Conservation (phyloP, 495 filamentous ascomycete species). For the Talaromyces trachyspermus region DNA sequence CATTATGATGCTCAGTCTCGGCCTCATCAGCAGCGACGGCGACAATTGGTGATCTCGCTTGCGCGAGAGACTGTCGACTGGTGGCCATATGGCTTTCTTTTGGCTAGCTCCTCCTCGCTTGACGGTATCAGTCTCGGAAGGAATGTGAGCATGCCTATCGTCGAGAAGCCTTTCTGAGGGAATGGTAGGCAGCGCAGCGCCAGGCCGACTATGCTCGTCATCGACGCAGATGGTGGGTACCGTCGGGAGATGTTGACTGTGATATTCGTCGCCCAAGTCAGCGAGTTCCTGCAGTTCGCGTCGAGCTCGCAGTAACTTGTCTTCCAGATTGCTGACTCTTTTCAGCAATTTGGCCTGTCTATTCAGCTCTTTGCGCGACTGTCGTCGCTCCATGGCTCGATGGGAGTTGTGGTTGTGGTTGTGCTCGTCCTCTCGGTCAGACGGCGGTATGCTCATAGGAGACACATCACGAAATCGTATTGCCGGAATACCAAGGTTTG, state of each 20-base stretch:
- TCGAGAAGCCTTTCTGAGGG: constrained; percentile 52
- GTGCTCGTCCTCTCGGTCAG: constrained; percentile 14
- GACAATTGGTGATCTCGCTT: constrained; percentile 33
- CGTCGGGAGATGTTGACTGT: constrained; percentile 9
- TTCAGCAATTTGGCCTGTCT: constrained; percentile 56
- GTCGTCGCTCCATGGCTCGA: constrained; percentile 34
- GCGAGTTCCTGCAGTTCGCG: constrained; percentile 48
- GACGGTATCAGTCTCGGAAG: no score
- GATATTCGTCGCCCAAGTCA: constrained; percentile 30
- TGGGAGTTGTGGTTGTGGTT: constrained; percentile 25
- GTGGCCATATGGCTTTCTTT: constrained; percentile 8
- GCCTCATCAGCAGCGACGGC: constrained; percentile 22
- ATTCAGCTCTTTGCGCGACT: constrained; percentile 53
- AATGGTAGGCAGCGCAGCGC: constrained; percentile 44
- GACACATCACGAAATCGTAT: constrained; percentile 18
- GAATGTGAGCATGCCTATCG: no score
- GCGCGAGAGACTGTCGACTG: constrained; percentile 32
- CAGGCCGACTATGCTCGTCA: constrained; percentile 39
- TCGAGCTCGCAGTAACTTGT: constrained; percentile 51
- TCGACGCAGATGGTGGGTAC: constrained; percentile 22
- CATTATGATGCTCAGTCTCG: neutral
- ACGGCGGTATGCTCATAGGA: constrained; percentile 6
- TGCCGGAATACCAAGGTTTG: constrained; percentile 24
- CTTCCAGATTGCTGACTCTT: constrained; percentile 58
- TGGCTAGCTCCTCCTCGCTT: neutral